Evolutionary conservation across 2,329 filamentous ascomycete genomes (phyloP).

Genomic region (Clathrospora elynae): DNA sequence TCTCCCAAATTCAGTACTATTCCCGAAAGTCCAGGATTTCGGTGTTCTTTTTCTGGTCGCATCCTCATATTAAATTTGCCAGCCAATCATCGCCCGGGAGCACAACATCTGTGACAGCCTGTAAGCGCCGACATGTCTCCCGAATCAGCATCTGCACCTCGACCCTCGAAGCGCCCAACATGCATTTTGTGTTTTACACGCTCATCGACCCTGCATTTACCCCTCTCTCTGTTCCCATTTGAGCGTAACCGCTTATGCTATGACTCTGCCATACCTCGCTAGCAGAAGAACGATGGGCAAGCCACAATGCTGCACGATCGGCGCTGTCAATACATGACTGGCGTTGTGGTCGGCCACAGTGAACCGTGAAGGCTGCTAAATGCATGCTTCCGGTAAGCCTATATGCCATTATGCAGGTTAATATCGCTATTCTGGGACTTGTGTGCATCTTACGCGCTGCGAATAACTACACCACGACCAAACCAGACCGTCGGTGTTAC

Average conservation of each 20-base stretch:
- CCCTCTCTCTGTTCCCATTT: slow-evolving; percentile 20
- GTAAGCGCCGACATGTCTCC: slow-evolving; percentile 38
- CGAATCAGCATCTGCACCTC: slow-evolving; percentile 32
- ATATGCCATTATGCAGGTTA: slow-evolving; percentile 10
- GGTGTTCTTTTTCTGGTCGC: no score
- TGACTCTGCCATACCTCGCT: slow-evolving; percentile 8
- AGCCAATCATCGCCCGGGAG: slow-evolving; percentile 20
- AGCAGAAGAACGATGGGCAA: slow-evolving; percentile 6
- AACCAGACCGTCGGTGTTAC: slow-evolving; percentile 11
- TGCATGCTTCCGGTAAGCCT: slow-evolving; percentile 19
- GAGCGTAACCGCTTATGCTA: slow-evolving; percentile 11
- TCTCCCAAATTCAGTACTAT: neutral
- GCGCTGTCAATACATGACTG: slow-evolving; percentile 9
- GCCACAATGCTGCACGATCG: slow-evolving; percentile 17
- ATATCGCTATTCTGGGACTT: slow-evolving; percentile 25
- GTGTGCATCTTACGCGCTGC: slow-evolving; percentile 38
- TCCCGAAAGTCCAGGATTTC: neutral
- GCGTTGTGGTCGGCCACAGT: slow-evolving; percentile 4
- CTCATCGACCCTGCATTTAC: slow-evolving; percentile 24
- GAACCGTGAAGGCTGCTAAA: slow-evolving; percentile 15
- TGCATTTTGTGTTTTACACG: slow-evolving; percentile 32
- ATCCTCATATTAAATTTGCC: slow-evolving; percentile 1
- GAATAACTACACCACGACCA: slow-evolving; percentile 14
- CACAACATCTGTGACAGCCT: neutral
- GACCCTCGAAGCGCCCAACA: slow-evolving; percentile 34